Evolutionary conservation across 257 asterid genomes (phyloP).

Genomic region (Fraxinus americana): DNA sequence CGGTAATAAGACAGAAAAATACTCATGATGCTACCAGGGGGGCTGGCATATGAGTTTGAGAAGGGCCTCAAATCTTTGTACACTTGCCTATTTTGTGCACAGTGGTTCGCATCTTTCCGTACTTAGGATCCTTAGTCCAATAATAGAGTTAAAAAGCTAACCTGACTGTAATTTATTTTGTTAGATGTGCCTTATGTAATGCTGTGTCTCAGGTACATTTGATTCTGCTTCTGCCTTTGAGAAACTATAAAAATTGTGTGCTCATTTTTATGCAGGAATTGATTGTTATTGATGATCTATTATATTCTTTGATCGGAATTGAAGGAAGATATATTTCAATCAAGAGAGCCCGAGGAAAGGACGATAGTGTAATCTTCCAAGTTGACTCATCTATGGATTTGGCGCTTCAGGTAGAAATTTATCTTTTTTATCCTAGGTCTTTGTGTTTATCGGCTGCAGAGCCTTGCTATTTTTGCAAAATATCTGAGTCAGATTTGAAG

Average conservation of each 20-base stretch:
- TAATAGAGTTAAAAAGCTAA: neutral
- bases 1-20: neutral
- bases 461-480: neutral
- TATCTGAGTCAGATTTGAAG: conserved; percentile 12
- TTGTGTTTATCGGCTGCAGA: conserved; percentile 12
- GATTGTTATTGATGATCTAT: conserved; percentile 82
- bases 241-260: neutral
- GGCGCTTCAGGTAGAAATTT: conserved; percentile 73
- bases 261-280: conserved; percentile 64
- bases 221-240: conserved; percentile 8
- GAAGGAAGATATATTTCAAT: conserved; percentile 88
- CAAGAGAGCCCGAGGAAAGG: conserved; percentile 62
- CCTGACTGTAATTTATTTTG: neutral
- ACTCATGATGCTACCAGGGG: neutral
- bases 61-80: neutral
- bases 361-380: conserved; percentile 53
- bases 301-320: conserved; percentile 81
- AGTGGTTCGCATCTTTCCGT: neutral
- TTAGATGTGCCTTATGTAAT: neutral
- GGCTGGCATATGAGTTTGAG: conserved; percentile 23
- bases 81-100: conserved; percentile 5
- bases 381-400: conserved; percentile 96
- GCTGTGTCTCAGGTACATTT: neutral
- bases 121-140: neutral
- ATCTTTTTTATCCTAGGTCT: conserved; percentile 14